Conservation (phyloP, 1,284 basidiomycete species). For the Sporisorium graminicola region DNA sequence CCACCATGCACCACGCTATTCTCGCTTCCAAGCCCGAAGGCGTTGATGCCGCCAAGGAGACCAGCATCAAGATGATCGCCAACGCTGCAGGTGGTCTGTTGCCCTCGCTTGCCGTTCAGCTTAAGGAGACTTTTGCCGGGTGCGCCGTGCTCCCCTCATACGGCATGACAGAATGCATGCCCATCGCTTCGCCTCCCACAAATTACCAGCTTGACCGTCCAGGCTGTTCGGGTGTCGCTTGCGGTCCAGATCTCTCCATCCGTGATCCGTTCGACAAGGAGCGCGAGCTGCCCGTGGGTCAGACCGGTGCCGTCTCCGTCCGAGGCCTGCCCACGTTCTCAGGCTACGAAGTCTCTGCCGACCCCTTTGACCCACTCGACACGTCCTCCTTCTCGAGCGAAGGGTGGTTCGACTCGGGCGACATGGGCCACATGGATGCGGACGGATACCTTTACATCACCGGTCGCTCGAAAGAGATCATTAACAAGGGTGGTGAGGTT, state of each 20-base stretch:
- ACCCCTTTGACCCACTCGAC: slow-evolving; percentile 64
- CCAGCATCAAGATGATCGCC: slow-evolving; percentile 68
- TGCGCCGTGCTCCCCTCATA: slow-evolving; percentile 68
- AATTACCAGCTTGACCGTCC: slow-evolving; percentile 69
- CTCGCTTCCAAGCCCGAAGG: slow-evolving; percentile 65
- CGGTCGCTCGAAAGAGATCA: slow-evolving; percentile 69
- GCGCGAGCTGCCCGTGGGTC: slow-evolving; percentile 63
- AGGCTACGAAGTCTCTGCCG: slow-evolving; percentile 64
- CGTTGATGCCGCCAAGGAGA: slow-evolving; percentile 56
- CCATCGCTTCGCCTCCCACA: slow-evolving; percentile 68
- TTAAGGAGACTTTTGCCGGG: slow-evolving; percentile 66
- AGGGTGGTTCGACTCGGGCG: slow-evolving; percentile 69
- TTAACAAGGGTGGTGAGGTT: slow-evolving; percentile 70
- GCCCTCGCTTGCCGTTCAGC: slow-evolving; percentile 67
- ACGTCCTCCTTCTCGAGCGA: slow-evolving; percentile 67
- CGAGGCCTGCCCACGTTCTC: slow-evolving; percentile 67
- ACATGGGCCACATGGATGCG: slow-evolving; percentile 70
- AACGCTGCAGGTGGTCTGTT: slow-evolving; percentile 69
- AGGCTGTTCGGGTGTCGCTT: slow-evolving; percentile 68
- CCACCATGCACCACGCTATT: slow-evolving; percentile 70
- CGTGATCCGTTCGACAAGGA: slow-evolving; percentile 68
- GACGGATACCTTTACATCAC: slow-evolving; percentile 70
- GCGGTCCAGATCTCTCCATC: slow-evolving; percentile 68
- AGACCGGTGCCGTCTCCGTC: slow-evolving; percentile 68
- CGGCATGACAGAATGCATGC: slow-evolving; percentile 70